Percentiles rank a stretch among this genome's conserved stretches.
phyloP scores from a whole-genome alignment of 208 protist species.

The Wallacemonas sp. region DNA sequence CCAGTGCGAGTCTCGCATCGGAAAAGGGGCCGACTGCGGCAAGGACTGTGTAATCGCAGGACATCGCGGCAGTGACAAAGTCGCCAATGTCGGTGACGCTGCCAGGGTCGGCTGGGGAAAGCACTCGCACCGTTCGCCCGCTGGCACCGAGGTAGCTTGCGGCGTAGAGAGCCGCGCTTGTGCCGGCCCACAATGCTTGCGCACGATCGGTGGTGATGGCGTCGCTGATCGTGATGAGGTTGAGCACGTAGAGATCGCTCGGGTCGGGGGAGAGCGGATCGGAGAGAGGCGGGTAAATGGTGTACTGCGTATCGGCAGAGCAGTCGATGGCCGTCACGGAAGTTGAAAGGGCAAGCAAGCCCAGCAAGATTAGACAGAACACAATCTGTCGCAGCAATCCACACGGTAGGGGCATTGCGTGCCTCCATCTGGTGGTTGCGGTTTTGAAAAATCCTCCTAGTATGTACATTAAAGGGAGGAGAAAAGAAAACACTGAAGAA shows the following conservation, averaged over 20 bases:
- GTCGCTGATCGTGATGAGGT: background rate
- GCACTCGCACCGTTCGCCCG: background rate
- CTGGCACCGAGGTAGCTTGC: background rate
- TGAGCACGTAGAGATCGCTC: background rate
- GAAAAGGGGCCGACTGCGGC: constrained; percentile 16
- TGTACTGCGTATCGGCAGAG: no score
- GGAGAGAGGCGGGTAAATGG: background rate
- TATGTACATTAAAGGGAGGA: background rate
- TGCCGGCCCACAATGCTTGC: background rate
- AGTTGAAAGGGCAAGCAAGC: no score
- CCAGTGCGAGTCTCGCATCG: background rate
- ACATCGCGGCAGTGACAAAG: background rate
- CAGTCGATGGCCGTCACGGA: no score
- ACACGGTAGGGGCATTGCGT: no score
- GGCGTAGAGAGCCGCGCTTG: background rate
- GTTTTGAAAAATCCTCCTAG: background rate
- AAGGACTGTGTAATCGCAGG: constrained; percentile 12
- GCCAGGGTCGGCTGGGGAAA: background rate
- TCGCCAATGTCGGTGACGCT: background rate
- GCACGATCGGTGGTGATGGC: background rate
- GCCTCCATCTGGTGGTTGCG: no score
- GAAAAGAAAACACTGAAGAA: constrained; percentile 8
- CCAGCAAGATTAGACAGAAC: background rate
- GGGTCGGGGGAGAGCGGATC: background rate
- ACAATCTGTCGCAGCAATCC: no score